Evolutionary conservation across 75 land plant genomes (phyloP).

Genomic region (Selaginella moellendorffii): DNA sequence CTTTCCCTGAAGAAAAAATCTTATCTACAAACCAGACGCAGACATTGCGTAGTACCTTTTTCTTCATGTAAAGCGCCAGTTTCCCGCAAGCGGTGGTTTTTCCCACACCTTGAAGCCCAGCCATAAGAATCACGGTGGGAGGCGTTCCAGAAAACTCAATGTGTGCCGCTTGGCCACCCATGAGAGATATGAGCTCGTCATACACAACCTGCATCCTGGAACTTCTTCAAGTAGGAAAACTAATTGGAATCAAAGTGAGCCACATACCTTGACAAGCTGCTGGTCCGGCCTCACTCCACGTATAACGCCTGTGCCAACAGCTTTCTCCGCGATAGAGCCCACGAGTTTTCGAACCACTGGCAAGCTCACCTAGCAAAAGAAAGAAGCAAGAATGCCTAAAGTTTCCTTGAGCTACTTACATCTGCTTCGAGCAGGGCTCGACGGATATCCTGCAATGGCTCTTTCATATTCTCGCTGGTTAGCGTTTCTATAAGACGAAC

Average conservation of each 20-base stretch:
- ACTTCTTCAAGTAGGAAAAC: neutral
- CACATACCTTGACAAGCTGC: slow-evolving; percentile 76
- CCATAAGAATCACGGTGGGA: slow-evolving; percentile 86
- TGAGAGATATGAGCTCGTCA: slow-evolving; percentile 87
- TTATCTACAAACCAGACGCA: neutral
- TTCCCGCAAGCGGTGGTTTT: slow-evolving; percentile 98
- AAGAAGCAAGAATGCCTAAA: neutral
- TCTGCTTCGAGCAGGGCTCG: slow-evolving; percentile 97
- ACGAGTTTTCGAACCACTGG: slow-evolving; percentile 90
- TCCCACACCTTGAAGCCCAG: slow-evolving; percentile 98
- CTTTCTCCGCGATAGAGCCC: slow-evolving; percentile 61
- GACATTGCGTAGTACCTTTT: slow-evolving; percentile 34
- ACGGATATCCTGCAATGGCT: slow-evolving; percentile 90
- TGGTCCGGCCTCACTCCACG: slow-evolving; percentile 89
- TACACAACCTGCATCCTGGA: slow-evolving; percentile 56
- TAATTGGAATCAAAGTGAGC: too few relatives aligned
- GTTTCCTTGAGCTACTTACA: slow-evolving; percentile 32
- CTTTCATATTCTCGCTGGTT: slow-evolving; percentile 85
- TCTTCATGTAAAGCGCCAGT: slow-evolving; percentile 80
- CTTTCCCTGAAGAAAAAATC: slow-evolving; percentile 46
- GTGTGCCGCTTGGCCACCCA: slow-evolving; percentile 93
- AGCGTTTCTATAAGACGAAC: slow-evolving; percentile 45
- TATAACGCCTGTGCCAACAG: slow-evolving; percentile 70
- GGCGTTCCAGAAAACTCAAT: slow-evolving; percentile 65
- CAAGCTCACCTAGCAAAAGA: slow-evolving; percentile 56